These are phyloP conservation scores for Auricularia sp. DNA, from an alignment of 768 basidiomycete genomes.

Conservation along the genomic window DNA sequence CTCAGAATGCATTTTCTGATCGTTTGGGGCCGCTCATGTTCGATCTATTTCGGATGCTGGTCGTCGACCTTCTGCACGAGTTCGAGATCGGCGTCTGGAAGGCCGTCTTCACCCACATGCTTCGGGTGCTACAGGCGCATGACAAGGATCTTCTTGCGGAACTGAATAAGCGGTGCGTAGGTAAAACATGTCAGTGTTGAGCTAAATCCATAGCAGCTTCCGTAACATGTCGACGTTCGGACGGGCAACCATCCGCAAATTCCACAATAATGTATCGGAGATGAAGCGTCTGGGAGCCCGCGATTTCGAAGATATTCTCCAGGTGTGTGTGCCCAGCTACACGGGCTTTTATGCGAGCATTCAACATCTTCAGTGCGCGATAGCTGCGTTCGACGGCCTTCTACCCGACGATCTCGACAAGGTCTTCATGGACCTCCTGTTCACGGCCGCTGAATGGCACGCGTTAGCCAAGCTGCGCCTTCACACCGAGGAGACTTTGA, in stretches of 20 bases:
- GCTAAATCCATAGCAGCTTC: neutral
- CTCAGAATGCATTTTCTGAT: slow-evolving; percentile 7
- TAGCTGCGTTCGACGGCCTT: neutral
- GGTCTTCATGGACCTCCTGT: neutral
- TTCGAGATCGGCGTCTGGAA: slow-evolving; percentile 29
- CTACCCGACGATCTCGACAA: neutral
- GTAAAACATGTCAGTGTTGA: neutral
- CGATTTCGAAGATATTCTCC: slow-evolving; percentile 20
- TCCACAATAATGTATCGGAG: slow-evolving; percentile 12
- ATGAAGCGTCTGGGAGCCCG: slow-evolving; percentile 16
- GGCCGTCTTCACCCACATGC: slow-evolving; percentile 16
- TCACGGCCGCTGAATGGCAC: slow-evolving; percentile 1
- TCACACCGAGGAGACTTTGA: slow-evolving; percentile 2
- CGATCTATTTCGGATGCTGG: slow-evolving; percentile 6
- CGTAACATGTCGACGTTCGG: slow-evolving; percentile 17
- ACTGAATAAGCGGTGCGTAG: slow-evolving; percentile 15
- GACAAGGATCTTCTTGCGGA: neutral
- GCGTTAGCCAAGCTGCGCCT: slow-evolving; percentile 7
- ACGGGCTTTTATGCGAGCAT: too few relatives aligned
- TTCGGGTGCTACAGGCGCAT: slow-evolving; percentile 14
- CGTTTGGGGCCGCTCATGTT: neutral
- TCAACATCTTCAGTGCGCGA: neutral
- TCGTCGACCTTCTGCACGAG: slow-evolving; percentile 23
- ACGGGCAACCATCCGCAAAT: slow-evolving; percentile 11
- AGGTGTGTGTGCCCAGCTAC: too few relatives aligned